Evolutionary conservation across 495 filamentous ascomycete genomes (phyloP).

Genomic region (Evansstolkia leycettana): DNA sequence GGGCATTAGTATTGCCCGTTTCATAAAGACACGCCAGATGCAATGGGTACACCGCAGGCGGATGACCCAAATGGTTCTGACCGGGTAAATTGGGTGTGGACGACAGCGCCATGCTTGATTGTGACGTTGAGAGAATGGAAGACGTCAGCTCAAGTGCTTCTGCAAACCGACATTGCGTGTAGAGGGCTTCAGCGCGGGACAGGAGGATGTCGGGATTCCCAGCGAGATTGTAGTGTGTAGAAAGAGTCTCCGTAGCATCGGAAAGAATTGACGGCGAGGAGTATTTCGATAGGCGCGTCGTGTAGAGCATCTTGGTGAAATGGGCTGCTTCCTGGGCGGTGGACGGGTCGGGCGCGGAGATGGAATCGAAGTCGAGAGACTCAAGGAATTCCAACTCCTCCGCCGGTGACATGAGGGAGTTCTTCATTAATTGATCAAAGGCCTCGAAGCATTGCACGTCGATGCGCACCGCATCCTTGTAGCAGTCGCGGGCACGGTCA

Average conservation of each 20-base stretch:
- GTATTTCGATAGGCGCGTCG: constrained; percentile 92
- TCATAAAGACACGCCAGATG: constrained; percentile 91
- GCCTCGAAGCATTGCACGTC: constrained; percentile 98
- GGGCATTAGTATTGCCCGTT: constrained; percentile 68
- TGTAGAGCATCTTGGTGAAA: constrained; percentile 95
- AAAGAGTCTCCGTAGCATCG: constrained; percentile 78
- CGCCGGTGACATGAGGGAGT: constrained; percentile 91
- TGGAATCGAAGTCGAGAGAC: constrained; percentile 78
- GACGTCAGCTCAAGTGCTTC: constrained; percentile 76
- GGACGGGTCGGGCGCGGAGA: constrained; percentile 47
- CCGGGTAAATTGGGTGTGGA: constrained; percentile 11
- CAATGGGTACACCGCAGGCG: constrained; percentile 77
- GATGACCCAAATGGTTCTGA: constrained; percentile 61
- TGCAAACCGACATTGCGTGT: constrained; percentile 87
- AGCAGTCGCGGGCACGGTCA: constrained; percentile 94
- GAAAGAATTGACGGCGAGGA: constrained; percentile 74
- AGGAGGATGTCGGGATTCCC: constrained; percentile 85
- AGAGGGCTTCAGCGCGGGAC: constrained; percentile 81
- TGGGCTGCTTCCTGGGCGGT: constrained; percentile 72
- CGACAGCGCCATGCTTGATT: constrained; percentile 16
- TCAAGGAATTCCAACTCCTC: constrained; percentile 93
- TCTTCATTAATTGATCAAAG: constrained; percentile 95
- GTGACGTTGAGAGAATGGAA: constrained; percentile 53
- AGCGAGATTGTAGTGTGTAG: constrained; percentile 82
- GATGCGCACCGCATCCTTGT: constrained; percentile 91